Conservation (phyloP, 495 filamentous ascomycete genomes). For the Tuber melanosporum region DNA sequence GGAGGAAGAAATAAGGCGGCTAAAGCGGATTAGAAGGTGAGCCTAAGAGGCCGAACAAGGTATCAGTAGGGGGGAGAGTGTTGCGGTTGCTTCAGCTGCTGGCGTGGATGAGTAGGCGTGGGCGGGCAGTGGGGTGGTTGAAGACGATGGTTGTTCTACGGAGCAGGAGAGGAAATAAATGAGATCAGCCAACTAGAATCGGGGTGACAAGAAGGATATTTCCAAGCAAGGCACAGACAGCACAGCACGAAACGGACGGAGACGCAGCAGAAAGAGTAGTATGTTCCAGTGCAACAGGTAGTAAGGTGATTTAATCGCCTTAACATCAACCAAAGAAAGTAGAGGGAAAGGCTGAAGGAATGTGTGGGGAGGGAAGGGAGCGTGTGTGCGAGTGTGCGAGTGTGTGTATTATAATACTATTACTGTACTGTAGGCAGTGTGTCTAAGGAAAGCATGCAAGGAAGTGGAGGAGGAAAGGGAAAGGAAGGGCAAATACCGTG, state of each 20-base stretch:
- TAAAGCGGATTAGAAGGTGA: neutral
- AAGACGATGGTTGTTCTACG: constrained; percentile 24
- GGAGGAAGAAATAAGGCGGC: constrained; percentile 25
- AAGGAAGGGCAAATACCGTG: neutral
- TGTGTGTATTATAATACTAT: neutral
- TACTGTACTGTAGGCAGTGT: neutral
- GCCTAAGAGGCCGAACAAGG: constrained; percentile 24
- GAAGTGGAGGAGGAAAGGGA: neutral
- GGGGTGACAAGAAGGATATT: constrained; percentile 23
- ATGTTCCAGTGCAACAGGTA: constrained; percentile 30
- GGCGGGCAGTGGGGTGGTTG: constrained; percentile 32
- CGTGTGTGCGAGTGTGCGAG: neutral
- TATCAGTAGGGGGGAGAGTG: constrained; percentile 24
- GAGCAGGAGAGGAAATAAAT: constrained; percentile 36
- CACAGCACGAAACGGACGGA: constrained; percentile 26
- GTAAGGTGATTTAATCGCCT: constrained; percentile 26
- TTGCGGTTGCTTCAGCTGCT: constrained; percentile 21
- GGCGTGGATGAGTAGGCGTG: constrained; percentile 21
- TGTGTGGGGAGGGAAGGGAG: neutral
- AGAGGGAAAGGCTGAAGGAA: neutral
- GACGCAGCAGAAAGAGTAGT: constrained; percentile 25
- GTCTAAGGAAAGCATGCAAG: neutral
- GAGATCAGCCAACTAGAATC: constrained; percentile 33
- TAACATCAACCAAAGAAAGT: constrained; percentile 7
- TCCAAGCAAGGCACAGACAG: constrained; percentile 38